Base-by-base conservation (phyloP, 2,329 filamentous ascomycete genomes). In the Pseudogymnoascus pannorum region DNA sequence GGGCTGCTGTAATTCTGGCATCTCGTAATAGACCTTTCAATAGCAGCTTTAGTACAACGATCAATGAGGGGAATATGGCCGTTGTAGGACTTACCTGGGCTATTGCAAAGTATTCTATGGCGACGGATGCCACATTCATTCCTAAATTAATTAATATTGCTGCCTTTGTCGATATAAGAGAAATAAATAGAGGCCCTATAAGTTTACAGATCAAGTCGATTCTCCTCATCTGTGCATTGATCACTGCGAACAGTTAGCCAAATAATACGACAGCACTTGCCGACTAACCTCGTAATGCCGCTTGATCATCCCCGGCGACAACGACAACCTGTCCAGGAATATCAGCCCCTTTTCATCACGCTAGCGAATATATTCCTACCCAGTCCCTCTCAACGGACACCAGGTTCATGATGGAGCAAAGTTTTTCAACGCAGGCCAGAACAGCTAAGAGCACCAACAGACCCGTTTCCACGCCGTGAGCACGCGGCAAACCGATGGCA, bases 301-400 rank as follows among this genome's bases (percentile, higher is more conserved):
- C 60, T 33, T 76, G 74, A 22, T 76, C 67, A 9, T 70, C 71
- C 22, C 76, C 74, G 1, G 80, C 76, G 6, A 83, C 75, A 0
- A 84, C 77, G 3, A 84, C 75, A 38, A 84, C 79, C 68, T 72
- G 65, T 44, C 18, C 31, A 16, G 16, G 16, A 1, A 42, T 8
- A 22, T 42, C 4, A 42, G 38, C 38, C 9, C 2, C 9, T 14
- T 20, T 38, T 20, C 40, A 11, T 22, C 16, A 12, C 18, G 51
- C 7, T 16, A 58, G 12, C 60, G n/a, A 24, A 26, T 16, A 11
- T 20, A 16, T 24, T 35, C 36, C 24, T 59, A 63, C 64, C 87
- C 88, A 91, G 67, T 92, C 88, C 67, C 85, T 77, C 71, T 91
- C 88, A 0, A 92, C 79, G 0, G 88, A 78, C 0, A 91, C 81